Evolutionary conservation across 2,329 filamentous ascomycete genomes (phyloP).

Genomic region (Raffaelea albimanens): DNA sequence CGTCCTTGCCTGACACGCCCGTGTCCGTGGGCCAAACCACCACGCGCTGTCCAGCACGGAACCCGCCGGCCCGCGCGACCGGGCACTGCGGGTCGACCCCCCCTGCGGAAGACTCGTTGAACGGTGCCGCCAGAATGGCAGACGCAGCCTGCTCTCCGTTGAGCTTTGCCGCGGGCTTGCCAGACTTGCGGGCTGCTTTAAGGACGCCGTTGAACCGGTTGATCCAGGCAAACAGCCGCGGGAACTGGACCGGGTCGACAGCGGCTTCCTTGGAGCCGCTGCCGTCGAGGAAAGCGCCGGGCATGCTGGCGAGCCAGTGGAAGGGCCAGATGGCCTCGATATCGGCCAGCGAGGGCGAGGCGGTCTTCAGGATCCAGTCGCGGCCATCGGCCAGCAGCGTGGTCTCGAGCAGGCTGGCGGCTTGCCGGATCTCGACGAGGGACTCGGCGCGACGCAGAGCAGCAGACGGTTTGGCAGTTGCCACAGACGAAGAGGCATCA

Average conservation of each 20-base stretch:
- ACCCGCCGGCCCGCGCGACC: slow-evolving; percentile 29
- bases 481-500: neutral
- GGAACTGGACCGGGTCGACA: slow-evolving; percentile 44
- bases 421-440: slow-evolving; percentile 41
- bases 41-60: slow-evolving; percentile 45
- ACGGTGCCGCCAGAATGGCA: slow-evolving; percentile 33
- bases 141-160: slow-evolving; percentile 44
- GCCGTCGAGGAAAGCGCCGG: slow-evolving; percentile 38
- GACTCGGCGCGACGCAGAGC: slow-evolving; percentile 38
- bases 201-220: slow-evolving; percentile 46
- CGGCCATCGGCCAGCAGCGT: slow-evolving; percentile 57
- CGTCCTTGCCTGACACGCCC: slow-evolving; percentile 48
- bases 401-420: slow-evolving; percentile 50
- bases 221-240: slow-evolving; percentile 55
- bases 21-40: slow-evolving; percentile 54
- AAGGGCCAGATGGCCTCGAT: slow-evolving; percentile 62
- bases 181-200: slow-evolving; percentile 27
- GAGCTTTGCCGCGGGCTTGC: slow-evolving; percentile 23
- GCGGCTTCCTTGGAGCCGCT: neutral
- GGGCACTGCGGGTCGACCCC: slow-evolving; percentile 30
- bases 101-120: slow-evolving; percentile 26
- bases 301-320: slow-evolving; percentile 52
- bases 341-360: slow-evolving; percentile 49
- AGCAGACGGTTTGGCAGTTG: slow-evolving; percentile 2
- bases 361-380: slow-evolving; percentile 49